phyloP scores from a whole-genome alignment of 2,329 filamentous ascomycete species.

The Epichloe bromicola region DNA sequence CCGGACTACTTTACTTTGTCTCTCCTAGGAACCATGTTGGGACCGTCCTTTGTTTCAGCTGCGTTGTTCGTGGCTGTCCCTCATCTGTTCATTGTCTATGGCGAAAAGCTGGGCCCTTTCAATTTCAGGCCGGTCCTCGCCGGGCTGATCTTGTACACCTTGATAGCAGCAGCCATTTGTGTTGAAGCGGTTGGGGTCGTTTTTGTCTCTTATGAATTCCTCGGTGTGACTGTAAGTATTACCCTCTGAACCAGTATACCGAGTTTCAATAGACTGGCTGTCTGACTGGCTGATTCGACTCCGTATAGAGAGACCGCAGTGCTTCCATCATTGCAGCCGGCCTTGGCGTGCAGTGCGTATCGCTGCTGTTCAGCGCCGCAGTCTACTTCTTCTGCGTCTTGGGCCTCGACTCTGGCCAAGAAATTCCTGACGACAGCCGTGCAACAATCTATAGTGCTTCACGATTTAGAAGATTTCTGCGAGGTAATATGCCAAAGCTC shows the following conservation, averaged over 20 bases:
- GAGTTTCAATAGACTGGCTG: no score
- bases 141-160: conserved; percentile 20
- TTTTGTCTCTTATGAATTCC: conserved; percentile 24
- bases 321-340: conserved; percentile 29
- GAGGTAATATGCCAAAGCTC: conserved; percentile 20
- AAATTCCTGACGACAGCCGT: conserved; percentile 25
- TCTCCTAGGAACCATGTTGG: conserved; percentile 33
- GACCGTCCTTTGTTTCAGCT: conserved; percentile 31
- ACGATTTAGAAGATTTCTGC: conserved; percentile 30
- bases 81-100: conserved; percentile 33
- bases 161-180: conserved; percentile 22
- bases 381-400: conserved; percentile 28
- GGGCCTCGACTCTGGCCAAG: conserved; percentile 23
- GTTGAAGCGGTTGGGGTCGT: conserved; percentile 29
- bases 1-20: conserved; percentile 29
- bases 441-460: conserved; percentile 27
- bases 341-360: conserved; percentile 29
- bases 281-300: conserved; percentile 8
- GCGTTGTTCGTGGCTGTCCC: conserved; percentile 33
- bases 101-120: conserved; percentile 25
- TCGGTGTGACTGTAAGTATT: conserved; percentile 21
- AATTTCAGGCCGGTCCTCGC: conserved; percentile 18
- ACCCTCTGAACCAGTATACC: not conserved
- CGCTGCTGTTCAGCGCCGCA: conserved; percentile 26
- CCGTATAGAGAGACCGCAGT: conserved; percentile 20